Conservation (phyloP, 148 eudicot species). For the Chenopodium suecicum region DNA sequence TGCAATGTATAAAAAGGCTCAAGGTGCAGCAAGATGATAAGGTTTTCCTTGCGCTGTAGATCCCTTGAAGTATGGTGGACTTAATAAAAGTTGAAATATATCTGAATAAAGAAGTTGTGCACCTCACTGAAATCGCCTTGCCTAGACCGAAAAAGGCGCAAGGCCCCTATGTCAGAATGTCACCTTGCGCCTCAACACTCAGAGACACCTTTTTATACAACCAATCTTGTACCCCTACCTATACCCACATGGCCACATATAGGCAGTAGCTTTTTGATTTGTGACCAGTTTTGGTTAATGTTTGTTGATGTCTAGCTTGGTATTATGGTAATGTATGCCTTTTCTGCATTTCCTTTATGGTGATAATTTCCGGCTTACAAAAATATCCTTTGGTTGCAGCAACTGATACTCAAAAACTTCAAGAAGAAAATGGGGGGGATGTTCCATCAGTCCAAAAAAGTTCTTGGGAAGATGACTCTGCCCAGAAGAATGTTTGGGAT, state of each 20-base stretch:
- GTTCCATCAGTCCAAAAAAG: slow-evolving; percentile 17
- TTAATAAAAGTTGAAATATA: too few relatives aligned
- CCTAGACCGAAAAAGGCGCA: too few relatives aligned
- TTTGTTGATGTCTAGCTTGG: background rate
- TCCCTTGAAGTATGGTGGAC: too few relatives aligned
- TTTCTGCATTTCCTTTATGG: slow-evolving; percentile 3
- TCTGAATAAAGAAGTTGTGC: too few relatives aligned
- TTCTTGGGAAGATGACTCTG: slow-evolving; percentile 22
- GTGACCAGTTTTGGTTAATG: background rate
- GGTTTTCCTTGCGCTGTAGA: too few relatives aligned
- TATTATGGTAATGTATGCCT: background rate
- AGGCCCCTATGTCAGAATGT: too few relatives aligned
- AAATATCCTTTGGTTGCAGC: slow-evolving; percentile 39
- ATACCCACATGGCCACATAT: background rate
- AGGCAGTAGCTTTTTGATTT: background rate
- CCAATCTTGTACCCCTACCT: background rate
- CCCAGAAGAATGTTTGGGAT: slow-evolving; percentile 20
- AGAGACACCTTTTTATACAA: too few relatives aligned
- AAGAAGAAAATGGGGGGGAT: slow-evolving; percentile 25
- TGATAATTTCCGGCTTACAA: slow-evolving; percentile 9
- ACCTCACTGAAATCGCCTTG: too few relatives aligned
- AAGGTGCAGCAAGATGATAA: too few relatives aligned
- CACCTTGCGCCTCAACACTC: too few relatives aligned
- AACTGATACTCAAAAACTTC: slow-evolving; percentile 36
- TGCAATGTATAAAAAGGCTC: too few relatives aligned